A percentile compares a stretch with the other conserved stretches of the same genome.
Conservation (phyloP, 2,329 filamentous ascomycete species). For the Diplocarpon mali region DNA sequence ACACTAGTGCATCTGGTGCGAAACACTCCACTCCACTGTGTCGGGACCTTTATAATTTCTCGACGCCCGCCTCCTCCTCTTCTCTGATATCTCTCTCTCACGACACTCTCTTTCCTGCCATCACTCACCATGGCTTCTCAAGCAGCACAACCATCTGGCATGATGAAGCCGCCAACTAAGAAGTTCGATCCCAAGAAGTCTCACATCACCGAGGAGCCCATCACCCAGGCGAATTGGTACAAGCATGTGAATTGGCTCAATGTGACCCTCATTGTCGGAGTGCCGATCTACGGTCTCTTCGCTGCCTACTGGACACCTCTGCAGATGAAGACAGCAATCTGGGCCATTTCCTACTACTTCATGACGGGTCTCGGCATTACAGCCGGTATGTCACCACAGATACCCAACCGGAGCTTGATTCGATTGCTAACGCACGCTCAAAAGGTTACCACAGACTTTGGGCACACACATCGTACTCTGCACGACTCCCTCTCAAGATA, state of each 20-base stretch:
- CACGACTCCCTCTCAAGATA: slow-evolving; percentile 62
- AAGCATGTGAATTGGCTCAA: slow-evolving; percentile 94
- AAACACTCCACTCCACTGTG: no score
- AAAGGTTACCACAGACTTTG: slow-evolving; percentile 70
- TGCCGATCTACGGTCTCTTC: slow-evolving; percentile 64
- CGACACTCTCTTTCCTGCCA: slow-evolving; percentile 11
- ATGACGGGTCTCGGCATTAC: slow-evolving; percentile 73
- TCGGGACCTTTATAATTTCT: slow-evolving; percentile 10
- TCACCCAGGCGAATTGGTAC: slow-evolving; percentile 77
- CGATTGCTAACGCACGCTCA: slow-evolving; percentile 11
- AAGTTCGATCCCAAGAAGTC: slow-evolving; percentile 54
- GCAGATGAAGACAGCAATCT: slow-evolving; percentile 58
- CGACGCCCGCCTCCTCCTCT: not conserved
- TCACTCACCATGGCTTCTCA: slow-evolving; percentile 18
- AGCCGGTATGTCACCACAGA: slow-evolving; percentile 43
- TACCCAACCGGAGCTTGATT: not conserved
- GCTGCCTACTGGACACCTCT: slow-evolving; percentile 71
- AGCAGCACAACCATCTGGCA: slow-evolving; percentile 17
- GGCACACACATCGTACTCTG: slow-evolving; percentile 79
- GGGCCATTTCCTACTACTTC: slow-evolving; percentile 71
- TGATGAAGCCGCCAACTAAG: slow-evolving; percentile 27
- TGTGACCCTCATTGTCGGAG: slow-evolving; percentile 64
- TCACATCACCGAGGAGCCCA: slow-evolving; percentile 74
- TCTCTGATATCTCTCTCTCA: slow-evolving; percentile 4
- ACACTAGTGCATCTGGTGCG: no score